phyloP scores from a whole-genome alignment of 805 yeast genomes.

The Yarrowia sp. region DNA sequence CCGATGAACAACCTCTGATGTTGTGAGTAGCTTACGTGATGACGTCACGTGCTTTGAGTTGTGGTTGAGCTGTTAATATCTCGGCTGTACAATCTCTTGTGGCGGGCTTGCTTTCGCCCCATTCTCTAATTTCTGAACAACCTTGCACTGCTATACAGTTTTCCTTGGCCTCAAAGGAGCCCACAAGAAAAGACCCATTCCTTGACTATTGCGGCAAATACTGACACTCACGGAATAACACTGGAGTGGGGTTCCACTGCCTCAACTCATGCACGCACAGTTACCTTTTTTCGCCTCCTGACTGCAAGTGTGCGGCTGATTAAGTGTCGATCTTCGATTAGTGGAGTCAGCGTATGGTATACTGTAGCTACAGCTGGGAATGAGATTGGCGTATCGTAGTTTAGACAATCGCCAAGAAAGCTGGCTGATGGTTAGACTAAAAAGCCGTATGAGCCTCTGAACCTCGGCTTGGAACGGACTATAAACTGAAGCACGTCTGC shows the following conservation, averaged over 20 bases:
- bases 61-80: too few species aligned
- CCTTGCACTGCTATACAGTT: background rate
- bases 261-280: background rate
- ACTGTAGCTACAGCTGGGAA: background rate
- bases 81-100: background rate
- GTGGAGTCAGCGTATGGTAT: background rate
- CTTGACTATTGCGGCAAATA: background rate
- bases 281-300: background rate
- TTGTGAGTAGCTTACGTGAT: background rate
- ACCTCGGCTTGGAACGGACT: background rate
- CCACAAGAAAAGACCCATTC: background rate
- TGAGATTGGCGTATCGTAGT: background rate
- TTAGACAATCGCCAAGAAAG: background rate
- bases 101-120: background rate
- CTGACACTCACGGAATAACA: too few species aligned
- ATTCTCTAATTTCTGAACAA: background rate
- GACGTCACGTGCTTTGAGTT: background rate
- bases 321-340: slow-evolving; percentile 4
- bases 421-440: background rate
- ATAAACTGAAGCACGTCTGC: background rate
- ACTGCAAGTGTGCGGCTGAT: slow-evolving; percentile 10
- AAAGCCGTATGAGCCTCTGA: background rate
- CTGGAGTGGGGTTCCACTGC: background rate
- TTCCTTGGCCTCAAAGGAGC: background rate
- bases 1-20: background rate